Percentiles rank a stretch among this genome's conserved stretches.
These are phyloP conservation scores for Russula dissimulans DNA, from an alignment of 768 basidiomycete genomes.

Conservation along the genomic window DNA sequence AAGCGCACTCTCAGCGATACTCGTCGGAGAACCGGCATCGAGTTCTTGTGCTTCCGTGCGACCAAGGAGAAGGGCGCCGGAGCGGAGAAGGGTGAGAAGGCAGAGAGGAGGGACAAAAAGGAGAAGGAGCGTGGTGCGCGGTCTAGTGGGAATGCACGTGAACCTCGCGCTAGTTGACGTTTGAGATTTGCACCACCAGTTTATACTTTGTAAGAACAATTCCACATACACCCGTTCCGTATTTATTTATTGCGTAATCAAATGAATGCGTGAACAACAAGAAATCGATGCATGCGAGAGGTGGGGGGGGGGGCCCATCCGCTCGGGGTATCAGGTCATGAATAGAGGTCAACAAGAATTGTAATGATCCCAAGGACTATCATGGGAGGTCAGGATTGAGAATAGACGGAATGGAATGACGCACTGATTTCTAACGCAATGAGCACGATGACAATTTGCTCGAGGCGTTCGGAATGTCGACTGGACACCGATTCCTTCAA, in stretches of 20 bases:
- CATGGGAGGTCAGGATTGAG: not conserved
- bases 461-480: constrained; percentile 81
- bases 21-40: constrained; percentile 83
- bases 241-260: too few species aligned
- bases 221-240: not conserved
- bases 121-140: constrained; percentile 3
- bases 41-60: constrained; percentile 88
- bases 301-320: not conserved
- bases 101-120: constrained; percentile 11
- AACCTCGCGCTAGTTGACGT: not conserved
- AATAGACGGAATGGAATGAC: constrained; percentile 15
- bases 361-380: constrained; percentile 83
- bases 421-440: constrained; percentile 83
- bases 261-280: too few species aligned
- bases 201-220: not conserved
- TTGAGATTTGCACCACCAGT: not conserved
- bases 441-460: constrained; percentile 86
- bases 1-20: constrained; percentile 86
- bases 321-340: constrained; percentile 15
- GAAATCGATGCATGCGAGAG: too few species aligned
- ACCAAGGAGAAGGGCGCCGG: constrained; percentile 37
- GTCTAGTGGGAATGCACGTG: constrained; percentile 2
- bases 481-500: constrained; percentile 92
- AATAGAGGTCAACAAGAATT: constrained; percentile 71
- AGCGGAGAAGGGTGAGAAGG: constrained; percentile 17